phyloP scores from a whole-genome alignment of 495 filamentous ascomycete species.

The Amniculicola lignicola region DNA sequence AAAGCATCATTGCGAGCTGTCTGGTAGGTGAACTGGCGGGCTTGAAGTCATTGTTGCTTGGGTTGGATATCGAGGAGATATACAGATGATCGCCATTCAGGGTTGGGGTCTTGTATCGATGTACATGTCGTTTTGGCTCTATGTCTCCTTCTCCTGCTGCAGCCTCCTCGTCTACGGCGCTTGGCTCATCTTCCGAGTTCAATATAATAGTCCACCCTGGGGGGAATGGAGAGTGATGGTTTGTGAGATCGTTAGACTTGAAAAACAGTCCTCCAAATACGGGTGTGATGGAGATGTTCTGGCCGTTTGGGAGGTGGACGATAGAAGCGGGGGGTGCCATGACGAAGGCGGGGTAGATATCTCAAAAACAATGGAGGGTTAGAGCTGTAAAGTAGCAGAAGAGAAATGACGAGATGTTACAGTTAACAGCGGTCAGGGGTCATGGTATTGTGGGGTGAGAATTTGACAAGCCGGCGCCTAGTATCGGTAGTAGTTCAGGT shows the following conservation, averaged over 20 bases:
- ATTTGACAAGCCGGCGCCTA: no score
- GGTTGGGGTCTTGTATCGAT: slow-evolving; percentile 69
- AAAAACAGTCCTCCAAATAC: slow-evolving; percentile 88
- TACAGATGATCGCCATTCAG: slow-evolving; percentile 76
- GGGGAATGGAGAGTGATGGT: slow-evolving; percentile 65
- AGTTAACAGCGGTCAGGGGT: no score
- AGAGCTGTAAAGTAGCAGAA: no score
- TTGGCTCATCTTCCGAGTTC: slow-evolving; percentile 61
- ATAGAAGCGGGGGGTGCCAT: slow-evolving; percentile 47
- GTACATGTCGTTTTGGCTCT: slow-evolving; percentile 46
- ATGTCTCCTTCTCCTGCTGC: slow-evolving; percentile 31
- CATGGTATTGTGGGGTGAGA: not conserved
- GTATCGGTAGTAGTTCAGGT: not conserved
- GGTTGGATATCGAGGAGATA: slow-evolving; percentile 85
- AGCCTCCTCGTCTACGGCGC: slow-evolving; percentile 22
- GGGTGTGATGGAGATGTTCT: slow-evolving; percentile 71
- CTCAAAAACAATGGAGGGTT: no score
- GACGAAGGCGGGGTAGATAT: slow-evolving; percentile 6
- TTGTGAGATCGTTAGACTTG: slow-evolving; percentile 71
- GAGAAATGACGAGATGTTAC: no score
- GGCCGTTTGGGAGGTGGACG: slow-evolving; percentile 79
- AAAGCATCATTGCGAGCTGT: slow-evolving; percentile 93
- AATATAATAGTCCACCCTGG: slow-evolving; percentile 86
- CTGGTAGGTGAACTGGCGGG: slow-evolving; percentile 73
- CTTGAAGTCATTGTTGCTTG: slow-evolving; percentile 74